Conservation (phyloP, 106 monocot genomes). For the Dendrobium huoshanense region DNA sequence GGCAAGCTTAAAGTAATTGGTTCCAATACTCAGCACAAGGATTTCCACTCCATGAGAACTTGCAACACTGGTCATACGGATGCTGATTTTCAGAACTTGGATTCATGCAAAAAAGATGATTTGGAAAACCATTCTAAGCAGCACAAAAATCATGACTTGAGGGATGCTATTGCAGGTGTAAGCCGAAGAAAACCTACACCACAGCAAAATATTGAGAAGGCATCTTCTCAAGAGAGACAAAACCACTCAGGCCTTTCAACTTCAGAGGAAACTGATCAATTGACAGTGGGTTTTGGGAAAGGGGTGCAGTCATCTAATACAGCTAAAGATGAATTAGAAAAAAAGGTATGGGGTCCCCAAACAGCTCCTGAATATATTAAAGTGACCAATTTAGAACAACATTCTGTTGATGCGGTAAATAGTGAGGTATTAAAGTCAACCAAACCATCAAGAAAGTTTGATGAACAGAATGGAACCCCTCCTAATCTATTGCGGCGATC, state of each 20-base stretch:
- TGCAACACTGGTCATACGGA: background rate
- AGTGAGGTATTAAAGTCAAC: slow-evolving; percentile 14
- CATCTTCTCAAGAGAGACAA: slow-evolving; percentile 14
- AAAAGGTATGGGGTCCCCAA: slow-evolving; percentile 15
- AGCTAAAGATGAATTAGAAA: slow-evolving; percentile 22
- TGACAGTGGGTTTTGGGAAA: slow-evolving; percentile 22
- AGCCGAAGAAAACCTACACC: background rate
- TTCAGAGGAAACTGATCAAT: slow-evolving; percentile 24
- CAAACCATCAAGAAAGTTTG: slow-evolving; percentile 23
- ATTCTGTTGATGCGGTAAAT: slow-evolving; percentile 26
- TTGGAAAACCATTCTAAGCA: slow-evolving; percentile 12
- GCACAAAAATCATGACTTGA: slow-evolving; percentile 9
- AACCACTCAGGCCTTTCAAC: slow-evolving; percentile 1
- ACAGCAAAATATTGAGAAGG: slow-evolving; percentile 14
- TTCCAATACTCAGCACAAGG: background rate
- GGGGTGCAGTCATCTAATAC: slow-evolving; percentile 15
- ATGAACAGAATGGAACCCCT: slow-evolving; percentile 21
- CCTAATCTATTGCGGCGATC: slow-evolving; percentile 16
- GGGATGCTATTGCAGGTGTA: slow-evolving; percentile 9
- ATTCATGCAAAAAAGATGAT: background rate
- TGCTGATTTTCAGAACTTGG: slow-evolving; percentile 5
- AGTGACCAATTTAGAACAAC: slow-evolving; percentile 19
- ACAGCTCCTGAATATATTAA: slow-evolving; percentile 16
- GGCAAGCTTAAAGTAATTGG: background rate
- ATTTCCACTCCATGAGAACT: slow-evolving; percentile 5